These are phyloP conservation scores for Neocucurbitaria cava DNA, from an alignment of 2,329 filamentous ascomycete genomes.

Conservation along the genomic window DNA sequence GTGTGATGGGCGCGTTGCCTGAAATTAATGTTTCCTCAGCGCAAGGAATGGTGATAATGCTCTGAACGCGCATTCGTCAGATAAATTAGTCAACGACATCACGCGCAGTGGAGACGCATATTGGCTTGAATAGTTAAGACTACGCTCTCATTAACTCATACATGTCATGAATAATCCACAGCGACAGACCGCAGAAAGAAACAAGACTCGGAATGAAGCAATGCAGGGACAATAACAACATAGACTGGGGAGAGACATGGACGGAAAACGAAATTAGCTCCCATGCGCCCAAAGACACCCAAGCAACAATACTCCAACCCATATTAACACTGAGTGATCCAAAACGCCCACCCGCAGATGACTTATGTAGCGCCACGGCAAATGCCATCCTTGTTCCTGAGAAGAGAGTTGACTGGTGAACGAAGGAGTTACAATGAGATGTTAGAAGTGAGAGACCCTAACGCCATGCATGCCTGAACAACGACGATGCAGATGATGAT, in stretches of 20 bases:
- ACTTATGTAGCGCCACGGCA: conserved; percentile 18
- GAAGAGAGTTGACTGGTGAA: conserved; percentile 13
- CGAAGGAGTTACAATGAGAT: conserved; percentile 17
- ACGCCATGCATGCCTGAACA: conserved; percentile 34
- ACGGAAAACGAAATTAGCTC: conserved; percentile 19
- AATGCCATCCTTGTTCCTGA: conserved; percentile 18
- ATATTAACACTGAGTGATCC: conserved; percentile 21
- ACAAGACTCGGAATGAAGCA: conserved; percentile 26
- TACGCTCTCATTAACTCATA: conserved; percentile 34
- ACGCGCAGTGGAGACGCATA: neutral
- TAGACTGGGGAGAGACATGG: conserved; percentile 17
- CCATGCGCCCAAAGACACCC: conserved; percentile 24
- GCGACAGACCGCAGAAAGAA: conserved; percentile 23
- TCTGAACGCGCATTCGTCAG: no score
- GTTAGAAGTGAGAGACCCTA: conserved; percentile 19
- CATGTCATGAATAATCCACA: conserved; percentile 34
- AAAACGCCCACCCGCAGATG: conserved; percentile 35
- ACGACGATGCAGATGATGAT: conserved; percentile 15
- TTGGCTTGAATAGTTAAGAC: conserved; percentile 17
- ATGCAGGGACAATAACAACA: conserved; percentile 14
- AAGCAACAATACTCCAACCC: conserved; percentile 18
- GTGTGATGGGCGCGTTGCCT: no score
- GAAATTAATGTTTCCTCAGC: no score
- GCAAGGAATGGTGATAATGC: neutral
- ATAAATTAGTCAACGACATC: neutral